phyloP scores from a whole-genome alignment of 345 rosid species.

The Eucalyptus cloeziana region DNA sequence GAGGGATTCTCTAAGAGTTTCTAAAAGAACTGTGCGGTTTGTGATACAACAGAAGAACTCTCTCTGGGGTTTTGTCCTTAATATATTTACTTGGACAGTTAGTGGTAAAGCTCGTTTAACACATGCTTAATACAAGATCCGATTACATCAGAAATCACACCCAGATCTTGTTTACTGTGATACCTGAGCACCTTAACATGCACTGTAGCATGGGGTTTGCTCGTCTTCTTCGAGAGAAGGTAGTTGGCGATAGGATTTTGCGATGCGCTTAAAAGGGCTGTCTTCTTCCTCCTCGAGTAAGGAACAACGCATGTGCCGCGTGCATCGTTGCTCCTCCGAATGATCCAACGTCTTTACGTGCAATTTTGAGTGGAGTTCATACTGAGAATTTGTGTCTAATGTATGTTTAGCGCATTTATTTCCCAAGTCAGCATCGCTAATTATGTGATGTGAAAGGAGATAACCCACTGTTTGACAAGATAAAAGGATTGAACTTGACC shows the following conservation, averaged over 20 bases:
- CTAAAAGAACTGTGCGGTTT: neutral
- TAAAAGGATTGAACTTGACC: neutral
- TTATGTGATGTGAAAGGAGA: neutral
- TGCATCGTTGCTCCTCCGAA: neutral
- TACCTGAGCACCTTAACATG: neutral
- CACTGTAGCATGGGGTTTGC: neutral
- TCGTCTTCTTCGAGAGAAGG: neutral
- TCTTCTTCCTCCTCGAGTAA: neutral
- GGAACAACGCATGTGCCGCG: neutral
- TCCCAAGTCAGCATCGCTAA: neutral
- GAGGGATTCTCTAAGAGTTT: neutral
- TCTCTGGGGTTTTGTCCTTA: neutral
- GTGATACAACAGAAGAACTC: neutral
- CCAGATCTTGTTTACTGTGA: neutral
- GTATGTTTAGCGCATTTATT: neutral
- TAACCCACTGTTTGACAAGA: neutral
- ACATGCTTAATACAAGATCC: neutral
- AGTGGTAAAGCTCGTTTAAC: neutral
- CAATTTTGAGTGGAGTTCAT: neutral
- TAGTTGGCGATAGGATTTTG: neutral
- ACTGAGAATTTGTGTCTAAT: neutral
- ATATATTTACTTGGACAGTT: neutral
- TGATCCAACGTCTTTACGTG: neutral
- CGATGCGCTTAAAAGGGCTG: neutral
- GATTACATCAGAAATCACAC: neutral